A percentile compares a stretch with the other conserved stretches of the same genome.
These are phyloP conservation scores for Moringa oleifera DNA, from an alignment of 345 rosid species.

Conservation along the genomic window DNA sequence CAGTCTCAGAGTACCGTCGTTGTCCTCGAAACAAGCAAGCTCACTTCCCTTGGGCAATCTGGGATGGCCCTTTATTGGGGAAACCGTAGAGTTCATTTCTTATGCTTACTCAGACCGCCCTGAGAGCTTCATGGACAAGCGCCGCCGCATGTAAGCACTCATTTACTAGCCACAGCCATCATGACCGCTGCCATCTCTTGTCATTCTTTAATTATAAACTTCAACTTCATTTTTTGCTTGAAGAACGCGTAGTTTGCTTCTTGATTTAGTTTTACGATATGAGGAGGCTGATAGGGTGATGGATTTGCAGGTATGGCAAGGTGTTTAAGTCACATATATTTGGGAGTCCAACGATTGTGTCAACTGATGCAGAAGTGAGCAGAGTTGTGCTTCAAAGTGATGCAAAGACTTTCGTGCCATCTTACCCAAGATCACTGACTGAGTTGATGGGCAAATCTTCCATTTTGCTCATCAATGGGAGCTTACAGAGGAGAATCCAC, in stretches of 20 bases:
- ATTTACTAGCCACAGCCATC: too few relatives aligned
- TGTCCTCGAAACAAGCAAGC: conserved; percentile 12
- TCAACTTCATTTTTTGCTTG: too few relatives aligned
- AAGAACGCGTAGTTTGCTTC: too few relatives aligned
- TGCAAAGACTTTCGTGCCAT: conserved; percentile 74
- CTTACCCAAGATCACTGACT: conserved; percentile 84
- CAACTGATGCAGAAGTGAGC: conserved; percentile 92
- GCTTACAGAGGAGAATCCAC: conserved; percentile 86
- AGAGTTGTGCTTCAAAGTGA: conserved; percentile 80
- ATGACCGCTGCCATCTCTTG: too few relatives aligned
- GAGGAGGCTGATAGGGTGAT: not conserved
- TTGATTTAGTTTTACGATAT: too few relatives aligned
- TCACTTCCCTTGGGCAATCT: conserved; percentile 61
- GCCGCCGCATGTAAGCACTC: conserved; percentile 57
- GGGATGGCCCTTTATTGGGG: conserved; percentile 92
- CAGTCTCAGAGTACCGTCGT: conserved; percentile 14
- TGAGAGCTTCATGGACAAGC: conserved; percentile 83
- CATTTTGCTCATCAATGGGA: conserved; percentile 77
- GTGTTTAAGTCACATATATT: conserved; percentile 97
- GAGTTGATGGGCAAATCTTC: conserved; percentile 97
- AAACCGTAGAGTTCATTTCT: conserved; percentile 79
- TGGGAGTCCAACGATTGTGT: conserved; percentile 76
- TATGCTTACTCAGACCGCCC: conserved; percentile 86
- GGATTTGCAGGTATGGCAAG: conserved; percentile 60
- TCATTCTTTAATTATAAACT: too few relatives aligned